Conservation (phyloP, 1,284 basidiomycete species). For the Rhodotorula sp. region DNA sequence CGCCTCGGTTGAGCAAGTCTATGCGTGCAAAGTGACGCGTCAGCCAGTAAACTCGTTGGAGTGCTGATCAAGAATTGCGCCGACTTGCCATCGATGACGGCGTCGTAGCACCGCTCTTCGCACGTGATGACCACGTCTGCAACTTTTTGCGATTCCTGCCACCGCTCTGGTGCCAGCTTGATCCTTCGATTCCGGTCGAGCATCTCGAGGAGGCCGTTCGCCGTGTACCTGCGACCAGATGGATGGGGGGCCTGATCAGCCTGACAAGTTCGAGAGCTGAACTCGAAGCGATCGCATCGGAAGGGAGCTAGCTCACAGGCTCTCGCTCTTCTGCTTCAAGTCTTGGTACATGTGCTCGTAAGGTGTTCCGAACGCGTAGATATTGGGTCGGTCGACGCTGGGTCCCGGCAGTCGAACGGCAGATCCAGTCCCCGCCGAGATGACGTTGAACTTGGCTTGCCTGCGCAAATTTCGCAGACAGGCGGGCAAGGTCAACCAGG, state of each 20-base stretch:
- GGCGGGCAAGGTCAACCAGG: background rate
- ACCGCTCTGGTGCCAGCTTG: conserved; percentile 90
- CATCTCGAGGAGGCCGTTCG: conserved; percentile 96
- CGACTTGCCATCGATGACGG: conserved; percentile 90
- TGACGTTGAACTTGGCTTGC: conserved; percentile 85
- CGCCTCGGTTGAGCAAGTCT: conserved; percentile 86
- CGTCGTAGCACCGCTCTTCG: conserved; percentile 97
- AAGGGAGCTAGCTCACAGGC: conserved; percentile 62
- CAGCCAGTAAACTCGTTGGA: no score
- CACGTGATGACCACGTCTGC: conserved; percentile 98
- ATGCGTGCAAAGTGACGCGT: conserved; percentile 3
- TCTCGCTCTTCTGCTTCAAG: conserved; percentile 78
- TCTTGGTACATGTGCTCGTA: conserved; percentile 96
- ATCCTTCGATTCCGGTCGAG: conserved; percentile 91
- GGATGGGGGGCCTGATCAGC: background rate
- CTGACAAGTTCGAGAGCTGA: background rate
- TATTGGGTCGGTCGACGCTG: conserved; percentile 95
- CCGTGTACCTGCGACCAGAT: conserved; percentile 68
- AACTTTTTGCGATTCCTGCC: conserved; percentile 85
- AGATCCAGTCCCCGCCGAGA: conserved; percentile 94
- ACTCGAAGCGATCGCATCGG: no score
- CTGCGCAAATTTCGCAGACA: conserved; percentile 13
- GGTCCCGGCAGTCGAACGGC: conserved; percentile 94
- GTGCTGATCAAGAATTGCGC: no score
- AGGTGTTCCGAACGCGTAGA: conserved; percentile 96